These are phyloP conservation scores for Dryadomyces quercus-mongolicae DNA, from an alignment of 2,329 filamentous ascomycete species.

Conservation along the genomic window DNA sequence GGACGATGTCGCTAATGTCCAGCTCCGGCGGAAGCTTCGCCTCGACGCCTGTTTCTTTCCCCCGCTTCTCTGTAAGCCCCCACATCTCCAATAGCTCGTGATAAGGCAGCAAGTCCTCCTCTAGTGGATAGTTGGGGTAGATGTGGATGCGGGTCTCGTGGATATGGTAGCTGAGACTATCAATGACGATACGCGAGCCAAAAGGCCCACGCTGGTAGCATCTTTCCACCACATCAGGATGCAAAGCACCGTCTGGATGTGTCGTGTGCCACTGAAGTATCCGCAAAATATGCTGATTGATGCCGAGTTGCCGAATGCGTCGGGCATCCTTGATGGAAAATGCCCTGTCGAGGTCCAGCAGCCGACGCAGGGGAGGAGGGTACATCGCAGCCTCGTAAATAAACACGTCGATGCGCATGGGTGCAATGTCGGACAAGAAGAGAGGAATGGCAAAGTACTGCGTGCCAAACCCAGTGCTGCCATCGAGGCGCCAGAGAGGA, in stretches of 20 bases:
- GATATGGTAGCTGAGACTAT: slow-evolving; percentile 35
- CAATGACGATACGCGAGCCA: slow-evolving; percentile 44
- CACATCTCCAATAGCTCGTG: slow-evolving; percentile 30
- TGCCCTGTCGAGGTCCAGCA: slow-evolving; percentile 36
- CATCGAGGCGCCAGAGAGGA: slow-evolving; percentile 46
- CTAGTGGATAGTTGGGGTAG: slow-evolving; percentile 38
- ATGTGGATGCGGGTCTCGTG: slow-evolving; percentile 32
- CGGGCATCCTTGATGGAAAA: slow-evolving; percentile 42
- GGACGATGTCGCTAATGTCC: slow-evolving; percentile 36
- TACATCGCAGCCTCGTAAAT: slow-evolving; percentile 33
- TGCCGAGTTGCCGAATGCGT: slow-evolving; percentile 35
- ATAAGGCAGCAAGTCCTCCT: slow-evolving; percentile 36
- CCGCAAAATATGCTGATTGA: slow-evolving; percentile 41
- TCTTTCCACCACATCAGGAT: slow-evolving; percentile 16
- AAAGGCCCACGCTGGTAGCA: slow-evolving; percentile 39
- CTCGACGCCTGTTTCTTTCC: not conserved
- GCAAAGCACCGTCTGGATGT: slow-evolving; percentile 16
- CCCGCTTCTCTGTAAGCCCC: slow-evolving; percentile 18
- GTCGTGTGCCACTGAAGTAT: slow-evolving; percentile 40
- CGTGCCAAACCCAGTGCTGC: slow-evolving; percentile 42
- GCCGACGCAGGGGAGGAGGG: slow-evolving; percentile 26
- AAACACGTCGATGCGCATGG: slow-evolving; percentile 46
- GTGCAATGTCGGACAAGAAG: slow-evolving; percentile 32
- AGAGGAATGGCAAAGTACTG: slow-evolving; percentile 45
- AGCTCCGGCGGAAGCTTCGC: slow-evolving; percentile 29